These are phyloP conservation scores for Didymosphaeria variabile DNA, from an alignment of 2,329 filamentous ascomycete species.

Conservation along the genomic window DNA sequence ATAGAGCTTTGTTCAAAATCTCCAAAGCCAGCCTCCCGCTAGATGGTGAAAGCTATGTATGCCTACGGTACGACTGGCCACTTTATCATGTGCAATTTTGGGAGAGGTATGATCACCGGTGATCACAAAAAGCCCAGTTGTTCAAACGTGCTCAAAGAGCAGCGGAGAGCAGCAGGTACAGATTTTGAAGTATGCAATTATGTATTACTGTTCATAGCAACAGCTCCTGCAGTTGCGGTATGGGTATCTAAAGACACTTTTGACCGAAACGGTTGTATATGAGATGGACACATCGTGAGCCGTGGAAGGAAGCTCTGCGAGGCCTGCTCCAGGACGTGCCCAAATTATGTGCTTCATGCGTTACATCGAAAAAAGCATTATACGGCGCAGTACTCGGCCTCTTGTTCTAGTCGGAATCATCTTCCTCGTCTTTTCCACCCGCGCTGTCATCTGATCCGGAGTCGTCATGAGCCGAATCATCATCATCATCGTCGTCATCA, in stretches of 20 bases:
- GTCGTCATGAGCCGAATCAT: constrained; percentile 22
- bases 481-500: constrained; percentile 26
- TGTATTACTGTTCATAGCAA: background rate
- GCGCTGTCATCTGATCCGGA: constrained; percentile 26
- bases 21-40: too few relatives aligned
- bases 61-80: background rate
- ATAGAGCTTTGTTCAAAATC: background rate
- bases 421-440: constrained; percentile 19
- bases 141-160: too few relatives aligned
- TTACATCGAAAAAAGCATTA: background rate
- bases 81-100: background rate
- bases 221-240: background rate
- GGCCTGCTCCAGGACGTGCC: background rate
- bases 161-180: background rate
- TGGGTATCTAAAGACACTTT: constrained; percentile 5
- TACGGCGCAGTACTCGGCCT: background rate
- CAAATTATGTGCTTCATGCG: background rate
- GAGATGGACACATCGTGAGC: background rate
- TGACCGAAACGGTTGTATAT: background rate
- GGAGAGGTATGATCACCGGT: background rate
- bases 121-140: too few relatives aligned
- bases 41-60: background rate
- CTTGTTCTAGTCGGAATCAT: constrained; percentile 18
- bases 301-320: background rate
- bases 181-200: background rate